These are phyloP conservation scores for Ceriops decandra DNA, from an alignment of 345 rosid genomes.

Conservation along the genomic window DNA sequence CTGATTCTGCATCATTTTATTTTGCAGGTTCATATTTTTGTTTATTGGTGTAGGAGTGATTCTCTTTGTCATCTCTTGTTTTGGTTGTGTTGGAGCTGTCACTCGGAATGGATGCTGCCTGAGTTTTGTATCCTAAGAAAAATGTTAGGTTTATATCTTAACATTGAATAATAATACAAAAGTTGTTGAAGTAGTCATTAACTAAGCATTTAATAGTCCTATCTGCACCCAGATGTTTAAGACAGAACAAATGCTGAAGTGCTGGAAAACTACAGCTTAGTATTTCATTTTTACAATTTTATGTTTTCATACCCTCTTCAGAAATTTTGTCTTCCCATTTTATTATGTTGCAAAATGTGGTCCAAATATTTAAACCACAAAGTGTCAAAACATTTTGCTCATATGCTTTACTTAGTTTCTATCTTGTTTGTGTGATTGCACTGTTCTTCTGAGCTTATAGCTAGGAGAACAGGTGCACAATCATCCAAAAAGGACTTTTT, in stretches of 20 bases:
- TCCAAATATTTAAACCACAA: neutral
- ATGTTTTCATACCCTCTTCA: neutral
- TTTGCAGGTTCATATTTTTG: slow-evolving; percentile 85
- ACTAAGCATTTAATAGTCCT: too few species aligned
- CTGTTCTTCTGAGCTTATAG: too few species aligned
- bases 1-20: slow-evolving; percentile 11
- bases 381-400: neutral
- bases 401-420: too few species aligned
- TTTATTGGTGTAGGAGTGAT: slow-evolving; percentile 82
- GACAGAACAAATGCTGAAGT: neutral
- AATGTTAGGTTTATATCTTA: neutral
- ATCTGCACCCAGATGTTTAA: neutral
- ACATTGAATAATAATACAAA: neutral
- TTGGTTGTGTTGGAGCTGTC: slow-evolving; percentile 79
- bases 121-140: slow-evolving; percentile 77
- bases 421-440: too few species aligned
- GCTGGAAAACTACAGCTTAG: neutral
- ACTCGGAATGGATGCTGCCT: slow-evolving; percentile 86
- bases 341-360: neutral
- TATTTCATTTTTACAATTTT: neutral
- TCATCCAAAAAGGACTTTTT: too few species aligned
- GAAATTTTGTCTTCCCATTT: neutral
- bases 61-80: slow-evolving; percentile 75
- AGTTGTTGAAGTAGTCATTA: neutral
- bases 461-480: too few species aligned